Conservation (phyloP, 1,284 basidiomycete species). For the Peniophora sp. region DNA sequence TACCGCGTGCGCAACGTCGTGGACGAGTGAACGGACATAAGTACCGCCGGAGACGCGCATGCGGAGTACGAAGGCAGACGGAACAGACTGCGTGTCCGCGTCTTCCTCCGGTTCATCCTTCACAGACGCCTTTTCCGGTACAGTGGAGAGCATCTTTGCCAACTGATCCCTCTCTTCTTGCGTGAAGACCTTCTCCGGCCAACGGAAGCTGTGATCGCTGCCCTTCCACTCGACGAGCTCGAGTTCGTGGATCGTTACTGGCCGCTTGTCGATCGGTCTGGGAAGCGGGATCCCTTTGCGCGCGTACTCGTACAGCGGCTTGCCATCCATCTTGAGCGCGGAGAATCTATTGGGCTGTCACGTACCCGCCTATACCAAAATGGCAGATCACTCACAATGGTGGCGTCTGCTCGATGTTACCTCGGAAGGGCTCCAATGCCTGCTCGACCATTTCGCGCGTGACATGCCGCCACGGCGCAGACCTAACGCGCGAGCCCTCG, state of each 20-base stretch:
- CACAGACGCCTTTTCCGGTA: slow-evolving; percentile 21
- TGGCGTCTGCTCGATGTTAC: slow-evolving; percentile 84
- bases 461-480: slow-evolving; percentile 79
- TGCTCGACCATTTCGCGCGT: slow-evolving; percentile 71
- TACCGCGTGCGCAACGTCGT: slow-evolving; percentile 80
- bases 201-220: slow-evolving; percentile 53
- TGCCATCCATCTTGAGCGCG: slow-evolving; percentile 97
- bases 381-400: slow-evolving; percentile 64
- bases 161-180: slow-evolving; percentile 66
- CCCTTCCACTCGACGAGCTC: slow-evolving; percentile 69
- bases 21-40: slow-evolving; percentile 90
- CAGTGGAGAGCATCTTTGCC: slow-evolving; percentile 50
- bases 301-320: slow-evolving; percentile 94
- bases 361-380: background rate
- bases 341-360: slow-evolving; percentile 67
- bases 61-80: slow-evolving; percentile 78
- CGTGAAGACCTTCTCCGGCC: slow-evolving; percentile 67
- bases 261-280: slow-evolving; percentile 85
- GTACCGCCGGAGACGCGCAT: slow-evolving; percentile 96
- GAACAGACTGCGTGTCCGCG: slow-evolving; percentile 34
- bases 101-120: slow-evolving; percentile 27
- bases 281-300: slow-evolving; percentile 86
- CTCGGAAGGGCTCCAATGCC: slow-evolving; percentile 73
- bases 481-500: slow-evolving; percentile 71
- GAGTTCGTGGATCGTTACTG: slow-evolving; percentile 77